Evolutionary conservation across 2,329 filamentous ascomycete species (phyloP).

Genomic region (Penicillium griseofulvum): DNA sequence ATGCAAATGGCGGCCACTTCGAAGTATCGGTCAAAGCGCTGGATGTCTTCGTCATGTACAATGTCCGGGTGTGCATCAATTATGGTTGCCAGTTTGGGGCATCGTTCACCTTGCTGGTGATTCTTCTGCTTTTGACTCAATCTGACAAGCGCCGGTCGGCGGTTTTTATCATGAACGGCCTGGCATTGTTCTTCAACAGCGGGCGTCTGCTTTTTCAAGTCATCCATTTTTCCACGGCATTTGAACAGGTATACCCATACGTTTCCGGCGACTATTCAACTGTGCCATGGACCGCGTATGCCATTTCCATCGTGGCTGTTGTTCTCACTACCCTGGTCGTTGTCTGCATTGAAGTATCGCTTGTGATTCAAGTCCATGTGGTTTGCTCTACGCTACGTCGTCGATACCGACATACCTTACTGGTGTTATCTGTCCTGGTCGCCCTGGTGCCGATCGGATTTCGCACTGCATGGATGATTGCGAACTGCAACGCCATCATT

Average conservation of each 20-base stretch:
- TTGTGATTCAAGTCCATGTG: slow-evolving; percentile 63
- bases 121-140: slow-evolving; percentile 67
- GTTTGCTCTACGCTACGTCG: slow-evolving; percentile 54
- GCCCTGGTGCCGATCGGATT: slow-evolving; percentile 54
- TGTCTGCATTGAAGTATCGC: slow-evolving; percentile 56
- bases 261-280: slow-evolving; percentile 55
- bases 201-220: slow-evolving; percentile 48
- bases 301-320: slow-evolving; percentile 48
- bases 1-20: slow-evolving; percentile 46
- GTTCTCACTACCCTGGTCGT: slow-evolving; percentile 55
- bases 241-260: slow-evolving; percentile 60
- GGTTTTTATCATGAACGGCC: slow-evolving; percentile 64
- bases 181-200: slow-evolving; percentile 60
- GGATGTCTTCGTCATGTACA: slow-evolving; percentile 48
- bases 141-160: slow-evolving; percentile 61
- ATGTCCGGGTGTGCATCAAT: slow-evolving; percentile 56
- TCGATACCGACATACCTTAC: slow-evolving; percentile 46
- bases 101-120: slow-evolving; percentile 61
- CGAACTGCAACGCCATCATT: slow-evolving; percentile 47
- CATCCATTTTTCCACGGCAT: slow-evolving; percentile 61
- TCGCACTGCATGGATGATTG: slow-evolving; percentile 52
- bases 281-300: slow-evolving; percentile 48
- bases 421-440: slow-evolving; percentile 49
- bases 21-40: slow-evolving; percentile 44
- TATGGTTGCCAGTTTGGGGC: slow-evolving; percentile 71